Evolutionary conservation across 2,329 filamentous ascomycete species (phyloP).

Genomic region (Talaromyces sp.): DNA sequence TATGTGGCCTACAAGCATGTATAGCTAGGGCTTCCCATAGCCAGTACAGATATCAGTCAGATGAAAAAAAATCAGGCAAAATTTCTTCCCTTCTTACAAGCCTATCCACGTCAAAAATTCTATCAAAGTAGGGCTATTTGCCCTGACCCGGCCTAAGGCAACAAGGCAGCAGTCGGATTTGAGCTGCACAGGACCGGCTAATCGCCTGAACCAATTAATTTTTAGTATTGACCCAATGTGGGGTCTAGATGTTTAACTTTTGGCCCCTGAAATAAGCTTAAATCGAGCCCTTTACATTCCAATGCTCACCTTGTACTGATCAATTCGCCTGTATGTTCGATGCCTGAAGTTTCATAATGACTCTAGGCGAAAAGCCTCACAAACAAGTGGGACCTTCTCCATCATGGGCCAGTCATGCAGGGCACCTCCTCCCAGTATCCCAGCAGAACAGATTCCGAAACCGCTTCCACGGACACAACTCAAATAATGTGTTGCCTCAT

Average conservation of each 20-base stretch:
- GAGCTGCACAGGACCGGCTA: background rate
- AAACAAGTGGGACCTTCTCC: background rate
- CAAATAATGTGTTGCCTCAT: constrained; percentile 5
- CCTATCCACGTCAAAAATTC: too few species aligned
- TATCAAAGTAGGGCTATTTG: too few species aligned
- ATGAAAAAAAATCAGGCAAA: too few species aligned
- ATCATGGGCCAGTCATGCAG: background rate
- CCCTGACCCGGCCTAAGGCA: background rate
- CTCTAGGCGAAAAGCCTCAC: background rate
- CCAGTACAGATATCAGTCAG: too few species aligned
- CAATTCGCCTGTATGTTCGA: background rate
- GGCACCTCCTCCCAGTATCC: background rate
- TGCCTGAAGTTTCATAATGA: background rate
- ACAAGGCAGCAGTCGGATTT: background rate
- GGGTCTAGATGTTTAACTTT: background rate
- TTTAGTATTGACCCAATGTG: background rate
- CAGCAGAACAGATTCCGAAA: background rate
- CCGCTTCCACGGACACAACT: background rate
- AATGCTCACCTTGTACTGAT: background rate
- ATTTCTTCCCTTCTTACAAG: too few species aligned
- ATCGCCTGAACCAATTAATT: background rate
- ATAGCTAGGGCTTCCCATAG: too few species aligned
- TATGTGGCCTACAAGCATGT: too few species aligned
- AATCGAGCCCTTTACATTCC: background rate
- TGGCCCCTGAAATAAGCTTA: constrained; percentile 3